A percentile compares a stretch with the other conserved stretches of the same genome.
These are phyloP conservation scores for Aspergillus sp. DNA, from an alignment of 2,329 filamentous ascomycete genomes.

Conservation along the genomic window DNA sequence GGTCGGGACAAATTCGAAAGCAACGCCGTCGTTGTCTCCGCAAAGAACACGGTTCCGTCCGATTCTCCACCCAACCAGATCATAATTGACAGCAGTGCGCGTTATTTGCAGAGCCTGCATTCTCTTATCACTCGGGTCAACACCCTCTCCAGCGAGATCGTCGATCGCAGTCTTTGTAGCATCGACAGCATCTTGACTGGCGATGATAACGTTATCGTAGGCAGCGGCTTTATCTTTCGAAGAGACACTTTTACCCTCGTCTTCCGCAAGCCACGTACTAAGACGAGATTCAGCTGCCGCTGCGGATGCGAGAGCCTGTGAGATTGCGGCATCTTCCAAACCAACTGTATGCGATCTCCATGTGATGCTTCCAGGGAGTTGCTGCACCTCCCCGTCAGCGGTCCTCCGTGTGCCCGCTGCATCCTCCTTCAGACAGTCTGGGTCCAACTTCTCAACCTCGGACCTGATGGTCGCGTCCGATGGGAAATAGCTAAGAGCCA, in stretches of 20 bases:
- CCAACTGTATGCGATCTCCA: constrained; percentile 86
- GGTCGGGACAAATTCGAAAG: constrained; percentile 49
- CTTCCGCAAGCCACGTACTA: constrained; percentile 48
- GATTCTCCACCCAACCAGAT: constrained; percentile 90
- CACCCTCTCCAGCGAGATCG: constrained; percentile 79
- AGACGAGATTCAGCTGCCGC: constrained; percentile 57
- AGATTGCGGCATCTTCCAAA: constrained; percentile 91
- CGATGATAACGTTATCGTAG: constrained; percentile 87
- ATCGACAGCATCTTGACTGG: constrained; percentile 91
- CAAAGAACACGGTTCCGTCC: constrained; percentile 88
- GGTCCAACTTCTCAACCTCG: constrained; percentile 70
- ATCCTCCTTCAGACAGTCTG: constrained; percentile 65
- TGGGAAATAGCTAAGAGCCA: constrained; percentile 79
- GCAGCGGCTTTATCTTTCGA: constrained; percentile 72
- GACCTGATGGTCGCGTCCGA: constrained; percentile 61
- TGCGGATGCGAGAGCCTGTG: constrained; percentile 75
- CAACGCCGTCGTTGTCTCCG: constrained; percentile 76
- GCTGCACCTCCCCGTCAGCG: constrained; percentile 46
- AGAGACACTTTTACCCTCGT: constrained; percentile 42
- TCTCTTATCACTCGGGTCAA: constrained; percentile 77
- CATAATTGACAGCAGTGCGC: constrained; percentile 89
- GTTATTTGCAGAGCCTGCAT: constrained; percentile 95
- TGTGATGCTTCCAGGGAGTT: constrained; percentile 71
- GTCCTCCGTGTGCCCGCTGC: constrained; percentile 51
- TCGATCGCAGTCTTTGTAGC: constrained; percentile 92